Evolutionary conservation across 2,329 filamentous ascomycete species (phyloP).

Genomic region (Berkeleyomyces rouxiae): DNA sequence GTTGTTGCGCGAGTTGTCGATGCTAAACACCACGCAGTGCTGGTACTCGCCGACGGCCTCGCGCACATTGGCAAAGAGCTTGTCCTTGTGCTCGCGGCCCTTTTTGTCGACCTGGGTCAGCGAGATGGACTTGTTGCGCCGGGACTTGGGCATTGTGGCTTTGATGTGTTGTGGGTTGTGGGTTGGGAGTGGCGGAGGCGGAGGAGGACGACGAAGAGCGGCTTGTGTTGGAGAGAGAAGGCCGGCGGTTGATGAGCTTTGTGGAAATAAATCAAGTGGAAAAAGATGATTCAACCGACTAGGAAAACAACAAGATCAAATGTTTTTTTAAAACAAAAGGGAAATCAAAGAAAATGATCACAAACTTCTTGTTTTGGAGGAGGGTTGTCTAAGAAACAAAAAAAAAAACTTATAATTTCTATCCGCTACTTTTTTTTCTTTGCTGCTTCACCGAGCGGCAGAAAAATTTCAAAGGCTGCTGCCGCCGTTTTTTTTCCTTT

Average conservation of each 20-base stretch:
- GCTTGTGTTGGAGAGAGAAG: background rate
- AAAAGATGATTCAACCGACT: too few species aligned
- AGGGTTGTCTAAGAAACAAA: background rate
- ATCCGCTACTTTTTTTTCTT: background rate
- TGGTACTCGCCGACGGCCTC: slow-evolving; percentile 71
- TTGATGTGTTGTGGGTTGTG: slow-evolving; percentile 13
- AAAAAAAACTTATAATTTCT: background rate
- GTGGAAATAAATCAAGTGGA: too few species aligned
- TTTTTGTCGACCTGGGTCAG: slow-evolving; percentile 88
- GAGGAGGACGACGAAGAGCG: background rate
- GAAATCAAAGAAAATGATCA: background rate
- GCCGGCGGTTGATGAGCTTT: background rate
- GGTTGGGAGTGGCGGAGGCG: background rate
- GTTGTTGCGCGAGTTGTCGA: slow-evolving; percentile 97
- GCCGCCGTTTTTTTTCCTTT: slow-evolving; percentile 10
- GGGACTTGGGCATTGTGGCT: slow-evolving; percentile 78
- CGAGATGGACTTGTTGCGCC: slow-evolving; percentile 76
- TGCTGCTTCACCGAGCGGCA: slow-evolving; percentile 1
- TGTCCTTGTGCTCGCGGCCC: slow-evolving; percentile 76
- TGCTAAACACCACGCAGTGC: slow-evolving; percentile 81
- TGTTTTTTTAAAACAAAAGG: background rate
- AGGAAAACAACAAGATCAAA: background rate
- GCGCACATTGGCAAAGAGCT: slow-evolving; percentile 77
- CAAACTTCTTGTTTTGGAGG: background rate
- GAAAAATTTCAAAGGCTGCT: slow-evolving; percentile 8